Conservation (phyloP, 2,329 filamentous ascomycete genomes). For the Ascochyta lentis region DNA sequence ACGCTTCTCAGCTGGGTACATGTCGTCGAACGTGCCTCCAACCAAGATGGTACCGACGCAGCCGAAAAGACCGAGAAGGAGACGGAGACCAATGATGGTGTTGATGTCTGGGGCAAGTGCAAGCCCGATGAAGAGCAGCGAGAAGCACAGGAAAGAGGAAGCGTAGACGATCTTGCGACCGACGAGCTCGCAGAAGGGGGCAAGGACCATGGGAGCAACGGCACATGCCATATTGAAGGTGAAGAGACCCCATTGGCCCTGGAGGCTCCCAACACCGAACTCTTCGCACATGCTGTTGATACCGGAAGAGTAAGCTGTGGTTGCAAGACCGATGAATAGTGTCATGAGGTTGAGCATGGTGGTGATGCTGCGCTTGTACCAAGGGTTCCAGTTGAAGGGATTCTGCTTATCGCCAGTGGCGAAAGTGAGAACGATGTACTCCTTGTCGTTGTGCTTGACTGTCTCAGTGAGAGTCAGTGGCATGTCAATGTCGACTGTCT, state of each 20-base stretch:
- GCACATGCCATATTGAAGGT: conserved; percentile 38
- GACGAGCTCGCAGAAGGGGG: conserved; percentile 36
- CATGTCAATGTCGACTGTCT: conserved; percentile 36
- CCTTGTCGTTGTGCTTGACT: conserved; percentile 33
- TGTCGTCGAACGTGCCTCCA: conserved; percentile 38
- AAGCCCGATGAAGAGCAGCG: conserved; percentile 36
- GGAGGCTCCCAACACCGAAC: conserved; percentile 31
- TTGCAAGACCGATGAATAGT: conserved; percentile 36
- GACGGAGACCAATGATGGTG: conserved; percentile 37
- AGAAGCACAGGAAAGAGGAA: conserved; percentile 34
- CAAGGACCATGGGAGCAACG: conserved; percentile 36
- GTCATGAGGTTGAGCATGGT: conserved; percentile 40
- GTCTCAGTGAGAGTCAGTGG: conserved; percentile 36
- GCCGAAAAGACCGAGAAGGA: conserved; percentile 35
- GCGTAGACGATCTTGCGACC: conserved; percentile 37
- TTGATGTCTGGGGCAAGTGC: conserved; percentile 32
- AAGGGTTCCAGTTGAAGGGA: conserved; percentile 38
- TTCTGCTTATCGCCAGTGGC: conserved; percentile 36
- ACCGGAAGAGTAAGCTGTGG: conserved; percentile 36
- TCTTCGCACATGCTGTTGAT: conserved; percentile 38
- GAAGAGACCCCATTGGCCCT: conserved; percentile 35
- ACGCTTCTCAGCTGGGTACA: conserved; percentile 37
- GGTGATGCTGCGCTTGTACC: conserved; percentile 38
- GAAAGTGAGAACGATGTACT: conserved; percentile 35
- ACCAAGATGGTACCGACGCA: conserved; percentile 39